phyloP scores from a whole-genome alignment of 257 asterid species.

The Solanum sejunctum region DNA sequence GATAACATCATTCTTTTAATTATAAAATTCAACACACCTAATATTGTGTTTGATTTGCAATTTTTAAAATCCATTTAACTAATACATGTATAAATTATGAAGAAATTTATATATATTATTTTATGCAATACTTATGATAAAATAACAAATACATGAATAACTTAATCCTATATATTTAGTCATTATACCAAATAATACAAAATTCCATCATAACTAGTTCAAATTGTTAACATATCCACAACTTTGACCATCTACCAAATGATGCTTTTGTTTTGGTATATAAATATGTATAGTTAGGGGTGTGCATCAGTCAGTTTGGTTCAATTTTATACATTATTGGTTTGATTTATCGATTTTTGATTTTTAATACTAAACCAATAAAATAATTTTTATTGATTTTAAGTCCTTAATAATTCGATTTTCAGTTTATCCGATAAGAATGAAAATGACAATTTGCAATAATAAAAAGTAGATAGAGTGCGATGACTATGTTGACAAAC shows the following conservation, averaged over 20 bases:
- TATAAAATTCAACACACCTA: background rate
- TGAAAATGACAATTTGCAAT: too few relatives aligned
- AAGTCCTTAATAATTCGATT: too few relatives aligned
- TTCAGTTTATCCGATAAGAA: too few relatives aligned
- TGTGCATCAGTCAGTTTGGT: too few relatives aligned
- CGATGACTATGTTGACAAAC: too few relatives aligned
- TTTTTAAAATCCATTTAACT: background rate
- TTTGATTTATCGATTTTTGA: too few relatives aligned
- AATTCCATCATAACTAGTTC: background rate
- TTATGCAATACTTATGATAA: background rate
- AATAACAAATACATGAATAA: background rate
- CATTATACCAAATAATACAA: background rate
- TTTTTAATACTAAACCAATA: too few relatives aligned
- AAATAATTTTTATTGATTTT: too few relatives aligned
- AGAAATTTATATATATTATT: background rate
- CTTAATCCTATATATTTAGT: background rate
- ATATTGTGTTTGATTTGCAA: background rate
- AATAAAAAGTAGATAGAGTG: too few relatives aligned
- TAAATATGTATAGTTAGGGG: too few relatives aligned
- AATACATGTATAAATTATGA: background rate
- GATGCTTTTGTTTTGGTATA: too few relatives aligned
- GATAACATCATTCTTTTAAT: background rate
- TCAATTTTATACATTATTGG: too few relatives aligned
- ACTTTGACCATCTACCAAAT: background rate
- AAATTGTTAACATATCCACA: background rate